These are phyloP conservation scores for Penicillium bovifimosum DNA, from an alignment of 495 filamentous ascomycete species.

Conservation along the genomic window DNA sequence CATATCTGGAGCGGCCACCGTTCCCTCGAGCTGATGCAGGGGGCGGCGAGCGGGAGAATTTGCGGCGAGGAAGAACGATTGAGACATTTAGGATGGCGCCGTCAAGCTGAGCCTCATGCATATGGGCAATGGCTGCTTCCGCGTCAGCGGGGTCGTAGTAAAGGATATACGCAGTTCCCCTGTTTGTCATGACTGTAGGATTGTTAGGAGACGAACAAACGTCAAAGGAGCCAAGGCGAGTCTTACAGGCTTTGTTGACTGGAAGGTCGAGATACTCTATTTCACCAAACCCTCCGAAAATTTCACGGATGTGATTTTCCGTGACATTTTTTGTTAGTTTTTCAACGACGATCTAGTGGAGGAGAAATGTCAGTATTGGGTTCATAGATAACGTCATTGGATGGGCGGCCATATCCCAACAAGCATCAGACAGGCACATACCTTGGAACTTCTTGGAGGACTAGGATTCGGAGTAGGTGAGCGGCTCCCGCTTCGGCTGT, in stretches of 20 bases:
- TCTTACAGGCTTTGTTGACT: slow-evolving; percentile 76
- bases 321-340: slow-evolving; percentile 95
- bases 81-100: slow-evolving; percentile 84
- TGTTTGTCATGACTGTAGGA: slow-evolving; percentile 72
- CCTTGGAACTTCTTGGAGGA: slow-evolving; percentile 55
- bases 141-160: slow-evolving; percentile 74
- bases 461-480: slow-evolving; percentile 38
- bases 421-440: slow-evolving; percentile 17
- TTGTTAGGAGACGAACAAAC: neutral
- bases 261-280: slow-evolving; percentile 87
- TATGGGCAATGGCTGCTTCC: slow-evolving; percentile 85
- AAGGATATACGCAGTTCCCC: slow-evolving; percentile 90
- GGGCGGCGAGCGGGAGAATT: slow-evolving; percentile 49
- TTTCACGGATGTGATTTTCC: slow-evolving; percentile 79
- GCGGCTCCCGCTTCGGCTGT: slow-evolving; percentile 44
- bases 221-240: neutral
- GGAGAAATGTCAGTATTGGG: neutral
- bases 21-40: slow-evolving; percentile 27
- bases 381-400: neutral
- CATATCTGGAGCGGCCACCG: slow-evolving; percentile 29
- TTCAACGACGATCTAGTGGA: slow-evolving; percentile 79
- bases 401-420: neutral
- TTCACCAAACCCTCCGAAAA: slow-evolving; percentile 82
- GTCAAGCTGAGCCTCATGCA: slow-evolving; percentile 97
- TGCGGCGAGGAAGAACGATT: slow-evolving; percentile 81